Evolutionary conservation across 352 stramenopile genomes (phyloP), one percentile per base, ranked within the genome.

Genomic region (Phytophthora podocarpi): DNA sequence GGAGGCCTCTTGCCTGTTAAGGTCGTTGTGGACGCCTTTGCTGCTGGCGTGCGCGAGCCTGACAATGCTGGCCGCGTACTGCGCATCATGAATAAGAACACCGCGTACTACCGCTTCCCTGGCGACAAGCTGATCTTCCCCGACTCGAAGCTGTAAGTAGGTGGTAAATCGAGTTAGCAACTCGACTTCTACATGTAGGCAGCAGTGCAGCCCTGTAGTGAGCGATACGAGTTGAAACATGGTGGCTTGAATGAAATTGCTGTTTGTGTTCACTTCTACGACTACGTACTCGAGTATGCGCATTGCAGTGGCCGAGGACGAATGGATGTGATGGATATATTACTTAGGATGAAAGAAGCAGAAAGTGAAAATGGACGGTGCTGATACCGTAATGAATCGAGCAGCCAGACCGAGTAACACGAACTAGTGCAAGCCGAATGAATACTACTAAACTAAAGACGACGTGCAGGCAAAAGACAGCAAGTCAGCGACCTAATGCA

Each of bases 91-190:
- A 76, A 78, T 27, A 73, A 65, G 40, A 66, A 61, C 36, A 69
- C 57, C n/a, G 21, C 56, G 27, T 90, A 90, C 70, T 82, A 85
- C 65, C 76, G 66, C 41, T 91, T 89, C 49, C 64, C 78, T 3
- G 80, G 80, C n/a, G 82, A 90, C 78, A 88, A 90, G 69, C n/a
- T 40, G 18, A 53, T 89, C 30, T 91, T 88, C 70, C 77, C 79
- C 1, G 70, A 85, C 52, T 85, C 82, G 34, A 91, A 89, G 70
- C 56, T 89, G 36, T 86, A 63, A 63, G 45, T 34, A 30, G n/a
- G 6, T 13, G 30, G 16, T 43, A 32, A 34, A 30, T 52, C 16
- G 12, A 39, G n/a, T 23, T n/a, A n/a, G 34, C 28, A 16, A 52
- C 23, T 59, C 13, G n/a, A n/a, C n/a, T n/a, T n/a, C n/a, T n/a